Evolutionary conservation across 2,329 filamentous ascomycete species (phyloP).

Genomic region (Onygenales sp.): DNA sequence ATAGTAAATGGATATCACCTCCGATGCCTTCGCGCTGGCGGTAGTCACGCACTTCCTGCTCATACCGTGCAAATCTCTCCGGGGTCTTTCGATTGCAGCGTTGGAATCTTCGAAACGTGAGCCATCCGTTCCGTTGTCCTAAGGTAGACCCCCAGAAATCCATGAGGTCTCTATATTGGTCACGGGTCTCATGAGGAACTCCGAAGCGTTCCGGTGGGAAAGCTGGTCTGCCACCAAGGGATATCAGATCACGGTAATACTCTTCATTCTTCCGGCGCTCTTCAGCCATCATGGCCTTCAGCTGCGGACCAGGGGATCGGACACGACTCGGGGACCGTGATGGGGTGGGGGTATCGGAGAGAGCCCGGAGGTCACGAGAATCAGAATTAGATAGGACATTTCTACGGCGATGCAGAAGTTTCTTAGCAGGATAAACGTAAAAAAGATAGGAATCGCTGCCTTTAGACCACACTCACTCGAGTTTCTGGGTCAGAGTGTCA

Average conservation of each 20-base stretch:
- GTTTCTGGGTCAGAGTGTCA: not conserved
- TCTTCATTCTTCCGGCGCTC: not conserved
- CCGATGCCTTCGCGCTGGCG: slow-evolving; percentile 2
- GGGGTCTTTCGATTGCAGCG: not conserved
- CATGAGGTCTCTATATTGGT: not conserved
- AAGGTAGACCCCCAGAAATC: no score
- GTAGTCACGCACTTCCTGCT: not conserved
- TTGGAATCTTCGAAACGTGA: not conserved
- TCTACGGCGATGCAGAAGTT: not conserved
- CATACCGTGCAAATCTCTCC: not conserved
- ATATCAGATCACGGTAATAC: not conserved
- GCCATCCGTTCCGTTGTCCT: not conserved
- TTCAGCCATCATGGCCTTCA: not conserved
- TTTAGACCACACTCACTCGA: not conserved
- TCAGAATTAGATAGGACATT: not conserved
- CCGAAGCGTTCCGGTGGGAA: no score
- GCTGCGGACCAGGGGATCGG: no score
- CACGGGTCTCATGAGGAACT: no score
- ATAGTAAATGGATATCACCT: slow-evolving; percentile 2
- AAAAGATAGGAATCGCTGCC: no score
- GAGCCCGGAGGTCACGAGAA: not conserved
- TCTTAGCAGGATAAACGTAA: no score
- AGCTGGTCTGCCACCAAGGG: not conserved
- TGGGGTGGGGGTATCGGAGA: not conserved
- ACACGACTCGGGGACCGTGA: no score